These are phyloP conservation scores for Aegilops speltoides DNA, from an alignment of 176 grass and related monocot genomes.

Conservation along the genomic window DNA sequence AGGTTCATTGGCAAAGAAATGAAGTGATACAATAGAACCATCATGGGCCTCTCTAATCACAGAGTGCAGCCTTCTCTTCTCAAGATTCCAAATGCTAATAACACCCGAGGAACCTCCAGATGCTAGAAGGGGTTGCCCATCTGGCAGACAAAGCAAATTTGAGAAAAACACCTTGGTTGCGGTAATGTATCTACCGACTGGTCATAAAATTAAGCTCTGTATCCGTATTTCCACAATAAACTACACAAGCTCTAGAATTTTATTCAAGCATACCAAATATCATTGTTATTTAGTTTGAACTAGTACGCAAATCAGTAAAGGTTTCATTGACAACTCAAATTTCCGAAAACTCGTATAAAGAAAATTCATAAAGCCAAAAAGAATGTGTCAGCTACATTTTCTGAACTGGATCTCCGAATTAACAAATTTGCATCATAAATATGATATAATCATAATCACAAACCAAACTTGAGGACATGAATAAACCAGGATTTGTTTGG, in stretches of 20 bases:
- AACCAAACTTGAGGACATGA: background rate
- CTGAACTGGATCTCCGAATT: background rate
- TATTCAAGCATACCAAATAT: conserved; percentile 5
- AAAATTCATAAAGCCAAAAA: conserved; percentile 8
- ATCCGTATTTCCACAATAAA: background rate
- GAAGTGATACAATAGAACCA: conserved; percentile 79
- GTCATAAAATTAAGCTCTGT: too few species aligned
- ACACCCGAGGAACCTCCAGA: conserved; percentile 96
- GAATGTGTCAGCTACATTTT: background rate
- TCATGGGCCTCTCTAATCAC: conserved; percentile 95
- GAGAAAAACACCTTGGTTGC: background rate
- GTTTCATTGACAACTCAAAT: background rate
- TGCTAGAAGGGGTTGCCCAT: conserved; percentile 89
- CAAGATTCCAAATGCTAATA: conserved; percentile 98
- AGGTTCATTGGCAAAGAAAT: conserved; percentile 95
- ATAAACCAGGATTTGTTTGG: background rate
- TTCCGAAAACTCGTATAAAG: background rate
- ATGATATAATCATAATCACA: background rate
- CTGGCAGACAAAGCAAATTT: conserved; percentile 47
- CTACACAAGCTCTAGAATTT: background rate
- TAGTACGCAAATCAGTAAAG: background rate
- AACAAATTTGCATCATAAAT: conserved; percentile 6
- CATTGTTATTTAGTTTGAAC: background rate
- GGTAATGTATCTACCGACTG: too few species aligned
- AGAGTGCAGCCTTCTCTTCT: conserved; percentile 84